Evolutionary conservation across 164 flowering plant genomes (phyloP), one percentile per base, ranked within the genome.

Genomic region (Sedum album): DNA sequence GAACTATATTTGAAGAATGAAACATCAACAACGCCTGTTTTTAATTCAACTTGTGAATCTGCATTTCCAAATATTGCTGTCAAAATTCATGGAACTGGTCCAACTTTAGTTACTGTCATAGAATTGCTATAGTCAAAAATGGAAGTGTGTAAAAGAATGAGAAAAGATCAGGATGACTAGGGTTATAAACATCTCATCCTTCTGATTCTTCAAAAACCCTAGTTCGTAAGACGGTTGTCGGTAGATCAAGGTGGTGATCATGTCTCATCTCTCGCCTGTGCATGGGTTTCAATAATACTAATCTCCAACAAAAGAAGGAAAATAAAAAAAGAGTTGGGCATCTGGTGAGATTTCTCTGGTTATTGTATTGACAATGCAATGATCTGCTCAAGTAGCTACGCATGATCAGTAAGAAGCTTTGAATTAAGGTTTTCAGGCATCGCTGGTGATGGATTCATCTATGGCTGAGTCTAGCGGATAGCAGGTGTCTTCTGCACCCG

Each of bases 401-500:
- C 5, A 18, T 20, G 21, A 6, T 2, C 57, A 7, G 46, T n/a
- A 21, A n/a, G 5, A 7, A 5, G 26, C 8, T n/a, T 51, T 5
- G 57, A 1, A n/a, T 51, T 51, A 2, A 17, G 57, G 57, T 21
- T 23, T 53, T 53, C 60, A 53, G 60, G 60, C 60, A 53, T 53
- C 28, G 5, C 33, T 25, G 33, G 33, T 57, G 33, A 57, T 57
- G 62, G 62, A 57, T 20, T 57, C 33, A 30, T 57, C 35, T 6
- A 23, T 28, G 17, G 62, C 20, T 26, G 33, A 57, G 18, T 26
- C 31, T 0, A 57, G 33, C 31, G 93, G 96, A 75, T 49, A 91
- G 75, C 96, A 94, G 1, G 99, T 91, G 69, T 91, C 97, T 57
- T 85, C 96, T 0, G 85, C 97, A 0, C 97, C 97, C 0, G 97